These are phyloP conservation scores for Drechmeria coniospora DNA, from an alignment of 2,329 filamentous ascomycete genomes.

Conservation along the genomic window DNA sequence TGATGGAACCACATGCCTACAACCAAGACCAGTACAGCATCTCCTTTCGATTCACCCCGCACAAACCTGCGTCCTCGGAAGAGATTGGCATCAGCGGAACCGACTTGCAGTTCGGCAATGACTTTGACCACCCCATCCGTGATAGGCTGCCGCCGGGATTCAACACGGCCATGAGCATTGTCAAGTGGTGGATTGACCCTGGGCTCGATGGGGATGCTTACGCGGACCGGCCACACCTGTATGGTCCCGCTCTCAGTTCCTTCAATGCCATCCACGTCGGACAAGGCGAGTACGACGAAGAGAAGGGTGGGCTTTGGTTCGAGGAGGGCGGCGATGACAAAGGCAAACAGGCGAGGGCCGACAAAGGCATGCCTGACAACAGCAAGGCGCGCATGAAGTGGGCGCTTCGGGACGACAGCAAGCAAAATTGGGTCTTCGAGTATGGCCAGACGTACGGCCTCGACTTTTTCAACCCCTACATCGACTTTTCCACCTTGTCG, in stretches of 20 bases:
- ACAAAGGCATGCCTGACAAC: constrained; percentile 34
- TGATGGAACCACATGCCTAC: constrained; percentile 46
- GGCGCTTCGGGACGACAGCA: constrained; percentile 33
- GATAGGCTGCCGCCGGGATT: constrained; percentile 79
- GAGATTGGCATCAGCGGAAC: constrained; percentile 43
- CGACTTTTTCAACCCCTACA: constrained; percentile 79
- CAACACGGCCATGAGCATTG: constrained; percentile 66
- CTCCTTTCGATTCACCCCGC: constrained; percentile 63
- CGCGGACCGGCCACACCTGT: constrained; percentile 72
- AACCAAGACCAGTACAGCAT: constrained; percentile 74
- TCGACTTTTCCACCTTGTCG: constrained; percentile 67
- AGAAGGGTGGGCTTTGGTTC: constrained; percentile 38
- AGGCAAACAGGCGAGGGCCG: constrained; percentile 29
- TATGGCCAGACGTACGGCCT: constrained; percentile 35
- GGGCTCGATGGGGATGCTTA: constrained; percentile 82
- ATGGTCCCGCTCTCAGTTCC: constrained; percentile 64
- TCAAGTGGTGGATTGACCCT: constrained; percentile 84
- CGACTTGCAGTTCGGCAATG: constrained; percentile 83
- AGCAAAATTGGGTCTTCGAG: constrained; percentile 38
- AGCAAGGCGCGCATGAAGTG: constrained; percentile 42
- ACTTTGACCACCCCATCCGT: constrained; percentile 83
- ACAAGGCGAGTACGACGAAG: constrained; percentile 27
- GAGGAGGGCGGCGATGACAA: constrained; percentile 50
- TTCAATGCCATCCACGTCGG: constrained; percentile 68
- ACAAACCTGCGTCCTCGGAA: constrained; percentile 18